Evolutionary conservation across 345 rosid genomes (phyloP).

Genomic region (Microthlaspi erraticum): DNA sequence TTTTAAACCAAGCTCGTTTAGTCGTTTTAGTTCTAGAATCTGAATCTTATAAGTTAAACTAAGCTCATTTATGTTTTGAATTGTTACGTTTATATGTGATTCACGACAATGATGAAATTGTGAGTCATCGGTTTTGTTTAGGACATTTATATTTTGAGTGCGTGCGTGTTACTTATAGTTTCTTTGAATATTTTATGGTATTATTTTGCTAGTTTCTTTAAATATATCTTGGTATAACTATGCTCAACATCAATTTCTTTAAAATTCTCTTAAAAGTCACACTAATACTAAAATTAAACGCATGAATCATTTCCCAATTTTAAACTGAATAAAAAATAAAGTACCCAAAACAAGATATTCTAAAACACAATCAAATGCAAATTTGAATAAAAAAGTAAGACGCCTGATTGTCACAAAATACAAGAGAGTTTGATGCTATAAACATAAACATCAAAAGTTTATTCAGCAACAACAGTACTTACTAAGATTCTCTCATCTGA

Average conservation of each 20-base stretch:
- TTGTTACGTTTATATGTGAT: too few relatives aligned
- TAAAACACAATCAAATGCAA: slow-evolving; percentile 14
- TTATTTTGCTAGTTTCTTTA: too few relatives aligned
- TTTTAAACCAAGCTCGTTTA: too few relatives aligned
- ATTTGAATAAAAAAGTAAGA: slow-evolving; percentile 3
- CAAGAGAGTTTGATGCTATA: slow-evolving; percentile 17
- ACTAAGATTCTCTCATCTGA: slow-evolving; percentile 7
- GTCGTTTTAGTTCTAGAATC: too few relatives aligned
- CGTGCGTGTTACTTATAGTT: too few relatives aligned
- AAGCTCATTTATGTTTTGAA: too few relatives aligned
- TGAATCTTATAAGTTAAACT: too few relatives aligned
- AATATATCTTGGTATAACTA: neutral
- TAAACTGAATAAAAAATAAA: neutral
- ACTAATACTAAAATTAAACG: neutral
- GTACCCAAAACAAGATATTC: neutral
- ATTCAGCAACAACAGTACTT: slow-evolving; percentile 33
- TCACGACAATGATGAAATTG: too few relatives aligned
- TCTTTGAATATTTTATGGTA: too few relatives aligned
- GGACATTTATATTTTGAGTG: too few relatives aligned
- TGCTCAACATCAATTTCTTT: neutral
- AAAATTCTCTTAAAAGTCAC: neutral
- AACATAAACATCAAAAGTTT: slow-evolving; percentile 31
- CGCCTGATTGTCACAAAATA: slow-evolving; percentile 11
- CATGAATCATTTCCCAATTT: neutral
- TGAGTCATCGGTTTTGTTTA: too few relatives aligned